A percentile compares a stretch with the other conserved stretches of the same genome.
Evolutionary conservation across 169 alveolate genomes (phyloP).

Genomic region (Babesia ovata): DNA sequence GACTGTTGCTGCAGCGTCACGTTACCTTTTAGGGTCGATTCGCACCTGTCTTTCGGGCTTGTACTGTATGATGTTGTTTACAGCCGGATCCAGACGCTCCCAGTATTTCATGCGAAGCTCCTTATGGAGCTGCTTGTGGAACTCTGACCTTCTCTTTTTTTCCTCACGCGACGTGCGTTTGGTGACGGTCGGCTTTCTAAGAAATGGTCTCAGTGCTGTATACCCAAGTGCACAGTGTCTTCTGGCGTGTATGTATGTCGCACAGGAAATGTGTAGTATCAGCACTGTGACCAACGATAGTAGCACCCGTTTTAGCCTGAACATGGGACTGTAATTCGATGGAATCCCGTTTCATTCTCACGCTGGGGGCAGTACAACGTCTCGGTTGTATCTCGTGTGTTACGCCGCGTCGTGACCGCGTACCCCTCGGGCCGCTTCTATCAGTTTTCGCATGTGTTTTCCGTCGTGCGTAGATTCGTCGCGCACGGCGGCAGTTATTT

Average conservation of each 20-base stretch:
- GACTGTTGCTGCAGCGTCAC: background rate
- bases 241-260: background rate
- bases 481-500: background rate
- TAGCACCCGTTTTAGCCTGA: slow-evolving; percentile 6
- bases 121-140: slow-evolving; percentile 62
- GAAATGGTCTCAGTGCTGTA: slow-evolving; percentile 46
- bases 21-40: slow-evolving; percentile 70
- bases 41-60: slow-evolving; percentile 11
- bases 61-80: slow-evolving; percentile 50
- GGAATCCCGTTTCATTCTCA: background rate
- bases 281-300: slow-evolving; percentile 15
- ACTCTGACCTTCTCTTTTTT: slow-evolving; percentile 53
- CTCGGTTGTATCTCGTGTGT: background rate
- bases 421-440: background rate
- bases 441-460: background rate
- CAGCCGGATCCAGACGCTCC: slow-evolving; percentile 52
- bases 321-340: slow-evolving; percentile 16
- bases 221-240: slow-evolving; percentile 28
- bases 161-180: slow-evolving; percentile 63
- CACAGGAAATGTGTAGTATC: slow-evolving; percentile 11
- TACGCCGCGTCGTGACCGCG: background rate
- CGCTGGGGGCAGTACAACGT: slow-evolving; percentile 21
- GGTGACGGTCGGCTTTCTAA: slow-evolving; percentile 44
- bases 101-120: slow-evolving; percentile 69
- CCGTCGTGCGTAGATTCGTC: background rate